Evolutionary conservation across 1,139 yeast genomes (phyloP), one percentile per base, ranked within the genome.

Genomic region (Taphrina populina): DNA sequence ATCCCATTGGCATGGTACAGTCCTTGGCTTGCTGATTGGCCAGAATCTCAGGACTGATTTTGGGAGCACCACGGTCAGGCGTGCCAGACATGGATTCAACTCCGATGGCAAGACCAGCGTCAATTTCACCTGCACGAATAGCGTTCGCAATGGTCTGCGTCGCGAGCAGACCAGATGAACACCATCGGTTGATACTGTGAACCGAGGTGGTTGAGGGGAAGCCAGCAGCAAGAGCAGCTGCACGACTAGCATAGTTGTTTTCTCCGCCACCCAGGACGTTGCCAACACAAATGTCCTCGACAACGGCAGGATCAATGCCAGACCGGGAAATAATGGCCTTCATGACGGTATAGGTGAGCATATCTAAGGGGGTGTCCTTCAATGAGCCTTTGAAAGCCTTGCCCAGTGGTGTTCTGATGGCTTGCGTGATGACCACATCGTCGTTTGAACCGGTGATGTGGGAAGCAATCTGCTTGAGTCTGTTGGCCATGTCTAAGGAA

Each of bases 131-230:
- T 60, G 80, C 74, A 64, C 76, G 75, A 69, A 90, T 90, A 75
- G 87, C 86, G 74, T 84, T 86, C 65, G 96, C 95, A 66, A 90
- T 80, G 68, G 85, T 94, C 64, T 86, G 83, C 40, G 88, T 81
- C 20, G 96, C 95, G 78, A 88, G 85, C 65, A 90, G 76, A 45
- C 96, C 96, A 2, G 95, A 86, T 7, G 96, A 87, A 71, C 97
- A 90, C 71, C 88, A 96, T 73, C 97, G 82, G 76, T 90, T 90
- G 63, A 90, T 66, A 26, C 95, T 92, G 64, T 82, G 74, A 64
- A 90, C 86, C 11, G 95, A 90, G 27, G 83, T 77, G 6, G 82
- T 71, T 62, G 78, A 71, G 20, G 88, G 88, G 43, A 83, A 74
- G 11, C 94, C 95, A 3, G 85, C 87, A 10, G 81, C 86, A 37